A percentile compares a stretch with the other conserved stretches of the same genome.
Evolutionary conservation across 2,329 filamentous ascomycete species (phyloP).

Genomic region (Aspergillus pseudotamarii): DNA sequence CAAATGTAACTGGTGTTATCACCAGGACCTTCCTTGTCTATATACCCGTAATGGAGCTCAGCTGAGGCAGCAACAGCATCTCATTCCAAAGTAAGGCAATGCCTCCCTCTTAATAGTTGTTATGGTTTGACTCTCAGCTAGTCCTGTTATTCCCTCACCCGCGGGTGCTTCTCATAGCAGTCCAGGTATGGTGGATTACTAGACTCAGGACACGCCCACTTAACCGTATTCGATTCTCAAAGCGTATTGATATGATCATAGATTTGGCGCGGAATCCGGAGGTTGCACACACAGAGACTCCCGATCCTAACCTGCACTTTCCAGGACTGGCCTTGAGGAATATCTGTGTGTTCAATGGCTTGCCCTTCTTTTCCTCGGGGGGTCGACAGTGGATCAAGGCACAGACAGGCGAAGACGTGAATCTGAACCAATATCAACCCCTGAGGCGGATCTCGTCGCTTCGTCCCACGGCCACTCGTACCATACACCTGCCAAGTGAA

Average conservation of each 20-base stretch:
- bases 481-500: neutral
- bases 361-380: constrained; percentile 12
- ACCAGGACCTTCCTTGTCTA: constrained; percentile 13
- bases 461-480: neutral
- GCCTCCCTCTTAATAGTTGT: no score
- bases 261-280: neutral
- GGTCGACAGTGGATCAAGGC: constrained; percentile 13
- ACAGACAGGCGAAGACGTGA: constrained; percentile 8
- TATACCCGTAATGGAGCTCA: constrained; percentile 6
- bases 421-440: constrained; percentile 6
- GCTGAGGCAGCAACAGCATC: neutral
- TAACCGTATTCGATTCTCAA: neutral
- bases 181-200: no score
- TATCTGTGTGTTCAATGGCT: constrained; percentile 15
- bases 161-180: no score
- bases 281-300: neutral
- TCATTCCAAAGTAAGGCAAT: neutral
- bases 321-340: constrained; percentile 8
- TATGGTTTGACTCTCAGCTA: no score
- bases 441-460: neutral
- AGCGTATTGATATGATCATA: no score
- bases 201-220: no score
- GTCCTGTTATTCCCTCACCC: no score
- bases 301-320: neutral
- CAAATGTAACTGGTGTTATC: constrained; percentile 17